Evolutionary conservation across 371 early-diverging fungal genomes (phyloP), one percentile per base, ranked within the genome.

Genomic region (Rozella allomycis): DNA sequence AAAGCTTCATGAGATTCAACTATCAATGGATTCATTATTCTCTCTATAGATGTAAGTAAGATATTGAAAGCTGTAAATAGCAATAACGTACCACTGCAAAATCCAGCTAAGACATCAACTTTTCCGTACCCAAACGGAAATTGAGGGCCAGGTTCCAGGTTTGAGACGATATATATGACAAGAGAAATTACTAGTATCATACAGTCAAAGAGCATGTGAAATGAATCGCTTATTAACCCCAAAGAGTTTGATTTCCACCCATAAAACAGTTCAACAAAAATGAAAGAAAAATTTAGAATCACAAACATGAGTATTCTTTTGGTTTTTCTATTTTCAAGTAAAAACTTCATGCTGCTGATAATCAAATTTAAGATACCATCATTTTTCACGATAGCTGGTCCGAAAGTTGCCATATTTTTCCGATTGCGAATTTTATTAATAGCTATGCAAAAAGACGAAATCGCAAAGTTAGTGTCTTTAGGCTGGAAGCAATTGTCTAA

Each of bases 151-250:
- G 78, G 61, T 3, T 72, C 79, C 84, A 87, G 83, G 50, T 79
- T 79, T 39, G 74, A 70, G 63, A 86, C 74, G 2, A 88, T 80
- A 3, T 78, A 67, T 3, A 87, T 88, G 33, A 74, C 60, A 11
- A 93, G 49, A 20, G 82, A 79, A 16, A 86, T 69, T 2, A 70
- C 74, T 30, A 93, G 47, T 8, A 87, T 88, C 41, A 84, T 54
- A 38, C 82, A 85, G 45, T 93, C 93, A 53, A 93, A 93, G 39
- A 87, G 69, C 93, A 93, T 93, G 51, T 93, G 93, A 28, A 88
- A 8, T 3, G 71, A 75, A 54, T 93, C 93, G 23, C 85, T 79
- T 25, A 81, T 81, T 22, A 93, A 66, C 3, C 88, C 87, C 26
- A 93, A 53, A 35, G 80, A 79, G 55, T 85, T 82, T 14, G 85